A percentile compares a stretch with the other conserved stretches of the same genome.
Evolutionary conservation across 2,329 filamentous ascomycete species (phyloP).

Genomic region (Fusarium coicis): DNA sequence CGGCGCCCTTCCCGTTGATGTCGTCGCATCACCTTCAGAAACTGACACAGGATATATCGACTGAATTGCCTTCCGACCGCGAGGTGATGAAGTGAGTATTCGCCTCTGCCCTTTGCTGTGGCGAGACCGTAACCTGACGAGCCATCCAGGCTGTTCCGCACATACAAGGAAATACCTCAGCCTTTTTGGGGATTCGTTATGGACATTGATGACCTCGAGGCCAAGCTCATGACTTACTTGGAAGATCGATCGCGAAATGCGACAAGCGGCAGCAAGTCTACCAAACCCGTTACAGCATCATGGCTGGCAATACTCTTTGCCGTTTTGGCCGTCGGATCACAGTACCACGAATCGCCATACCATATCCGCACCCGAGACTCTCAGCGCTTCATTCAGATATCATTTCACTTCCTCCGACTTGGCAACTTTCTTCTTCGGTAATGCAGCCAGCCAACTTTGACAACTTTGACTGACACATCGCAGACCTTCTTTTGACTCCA

Average conservation of each 20-base stretch:
- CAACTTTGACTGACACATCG: constrained; percentile 4
- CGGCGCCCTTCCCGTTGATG: constrained; percentile 75
- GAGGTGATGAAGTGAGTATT: constrained; percentile 73
- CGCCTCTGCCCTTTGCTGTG: neutral
- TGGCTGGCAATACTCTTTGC: constrained; percentile 75
- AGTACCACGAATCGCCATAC: constrained; percentile 73
- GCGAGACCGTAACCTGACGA: constrained; percentile 8
- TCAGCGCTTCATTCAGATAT: constrained; percentile 71
- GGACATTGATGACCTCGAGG: constrained; percentile 73
- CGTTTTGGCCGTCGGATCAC: constrained; percentile 72
- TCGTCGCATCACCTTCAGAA: constrained; percentile 70
- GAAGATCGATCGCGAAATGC: constrained; percentile 71
- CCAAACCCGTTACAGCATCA: constrained; percentile 68
- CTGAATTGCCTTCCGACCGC: constrained; percentile 70
- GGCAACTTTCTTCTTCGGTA: constrained; percentile 72
- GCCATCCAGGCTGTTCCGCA: constrained; percentile 65
- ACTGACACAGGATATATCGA: constrained; percentile 69
- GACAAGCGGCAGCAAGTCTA: constrained; percentile 56
- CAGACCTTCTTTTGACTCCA: constrained; percentile 72
- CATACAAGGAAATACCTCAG: constrained; percentile 74
- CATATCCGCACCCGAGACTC: constrained; percentile 68
- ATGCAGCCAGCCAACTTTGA: neutral
- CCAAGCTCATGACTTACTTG: constrained; percentile 71
- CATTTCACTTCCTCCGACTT: constrained; percentile 71
- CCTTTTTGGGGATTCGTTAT: constrained; percentile 76